Evolutionary conservation across 805 yeast genomes (phyloP).

Genomic region (Saccharomycodes ludwigii): DNA sequence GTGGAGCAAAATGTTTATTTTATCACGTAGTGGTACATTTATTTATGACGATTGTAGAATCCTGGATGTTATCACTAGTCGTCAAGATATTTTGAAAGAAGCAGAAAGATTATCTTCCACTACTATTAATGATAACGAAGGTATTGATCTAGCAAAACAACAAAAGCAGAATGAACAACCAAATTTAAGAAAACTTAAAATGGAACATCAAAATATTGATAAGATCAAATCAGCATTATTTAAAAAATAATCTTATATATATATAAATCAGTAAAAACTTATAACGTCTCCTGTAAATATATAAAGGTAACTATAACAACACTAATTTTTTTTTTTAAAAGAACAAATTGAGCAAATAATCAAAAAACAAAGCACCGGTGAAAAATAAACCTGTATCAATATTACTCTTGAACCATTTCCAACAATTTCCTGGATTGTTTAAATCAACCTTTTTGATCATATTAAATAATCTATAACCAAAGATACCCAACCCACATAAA

Average conservation of each 20-base stretch:
- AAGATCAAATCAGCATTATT: too few relatives aligned
- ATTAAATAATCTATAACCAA: slow-evolving; percentile 52
- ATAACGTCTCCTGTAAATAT: neutral
- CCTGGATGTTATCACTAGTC: slow-evolving; percentile 19
- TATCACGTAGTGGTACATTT: slow-evolving; percentile 20
- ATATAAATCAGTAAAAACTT: neutral
- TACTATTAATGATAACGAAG: too few relatives aligned
- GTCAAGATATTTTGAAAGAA: slow-evolving; percentile 7
- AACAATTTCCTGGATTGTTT: slow-evolving; percentile 70
- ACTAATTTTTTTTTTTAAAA: neutral
- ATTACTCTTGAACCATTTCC: slow-evolving; percentile 68
- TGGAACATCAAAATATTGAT: too few relatives aligned
- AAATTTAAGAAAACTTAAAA: too few relatives aligned
- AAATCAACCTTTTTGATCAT: slow-evolving; percentile 69
- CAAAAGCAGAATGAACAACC: too few relatives aligned
- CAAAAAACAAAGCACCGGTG: slow-evolving; percentile 53
- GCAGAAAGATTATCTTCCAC: neutral
- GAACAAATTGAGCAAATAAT: slow-evolving; percentile 37
- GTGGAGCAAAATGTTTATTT: slow-evolving; percentile 15
- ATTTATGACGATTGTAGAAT: slow-evolving; percentile 20
- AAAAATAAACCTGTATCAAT: slow-evolving; percentile 63
- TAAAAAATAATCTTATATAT: too few relatives aligned
- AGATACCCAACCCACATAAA: slow-evolving; percentile 49
- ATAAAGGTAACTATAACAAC: neutral
- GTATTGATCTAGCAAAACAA: too few relatives aligned